phyloP scores from a whole-genome alignment of 768 basidiomycete species.

The Lactifluus rugatus region DNA sequence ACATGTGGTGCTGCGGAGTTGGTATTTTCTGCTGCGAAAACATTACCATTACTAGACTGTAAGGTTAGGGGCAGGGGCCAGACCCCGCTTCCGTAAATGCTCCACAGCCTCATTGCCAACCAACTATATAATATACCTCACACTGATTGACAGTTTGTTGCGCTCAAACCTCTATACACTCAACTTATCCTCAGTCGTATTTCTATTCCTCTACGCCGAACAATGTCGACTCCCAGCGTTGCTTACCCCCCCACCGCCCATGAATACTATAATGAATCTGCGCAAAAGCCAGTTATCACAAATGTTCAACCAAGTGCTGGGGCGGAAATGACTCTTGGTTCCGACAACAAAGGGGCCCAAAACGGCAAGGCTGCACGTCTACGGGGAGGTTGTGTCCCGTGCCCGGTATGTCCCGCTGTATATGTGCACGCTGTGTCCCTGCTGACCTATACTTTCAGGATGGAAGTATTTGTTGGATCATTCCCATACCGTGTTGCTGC shows the following conservation, averaged over 20 bases:
- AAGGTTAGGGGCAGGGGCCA: neutral
- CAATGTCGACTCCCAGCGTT: slow-evolving; percentile 9
- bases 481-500: slow-evolving; percentile 13
- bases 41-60: no score
- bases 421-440: neutral
- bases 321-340: neutral
- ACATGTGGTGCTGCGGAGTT: neutral
- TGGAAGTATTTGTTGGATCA: slow-evolving; percentile 17
- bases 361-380: slow-evolving; percentile 11
- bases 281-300: neutral
- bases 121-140: neutral
- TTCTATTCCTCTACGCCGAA: neutral
- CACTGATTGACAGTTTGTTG: no score
- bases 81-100: neutral
- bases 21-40: neutral
- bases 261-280: neutral
- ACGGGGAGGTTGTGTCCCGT: slow-evolving; percentile 14
- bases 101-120: neutral
- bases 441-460: slow-evolving; percentile 1
- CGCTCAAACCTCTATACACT: neutral
- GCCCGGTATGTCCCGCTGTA: slow-evolving; percentile 5
- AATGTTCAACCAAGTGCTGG: slow-evolving; percentile 4
- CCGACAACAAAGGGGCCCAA: neutral
- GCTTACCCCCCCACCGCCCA: slow-evolving; percentile 11
- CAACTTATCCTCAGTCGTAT: neutral